A percentile compares a stretch with the other conserved stretches of the same genome.
phyloP scores from a whole-genome alignment of 1,284 basidiomycete genomes.

The Tetrapyrgos nigripes region DNA sequence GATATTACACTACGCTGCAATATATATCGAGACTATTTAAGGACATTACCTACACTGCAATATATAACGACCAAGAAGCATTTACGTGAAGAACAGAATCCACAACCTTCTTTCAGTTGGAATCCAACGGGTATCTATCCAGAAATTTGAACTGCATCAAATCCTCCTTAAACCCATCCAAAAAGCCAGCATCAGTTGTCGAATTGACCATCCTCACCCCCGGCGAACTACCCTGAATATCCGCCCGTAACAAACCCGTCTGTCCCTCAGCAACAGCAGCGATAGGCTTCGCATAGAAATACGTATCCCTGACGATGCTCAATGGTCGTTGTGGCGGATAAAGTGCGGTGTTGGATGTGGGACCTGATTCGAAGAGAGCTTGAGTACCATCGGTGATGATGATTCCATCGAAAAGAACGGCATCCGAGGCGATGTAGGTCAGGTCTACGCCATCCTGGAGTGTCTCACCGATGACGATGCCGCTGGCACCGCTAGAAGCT shows the following conservation, averaged over 20 bases:
- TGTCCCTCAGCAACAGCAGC: not conserved
- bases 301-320: constrained; percentile 9
- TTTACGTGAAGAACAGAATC: too few species aligned
- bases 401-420: constrained; percentile 10
- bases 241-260: not conserved
- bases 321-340: constrained; percentile 8
- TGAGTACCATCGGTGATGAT: constrained; percentile 4
- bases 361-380: not conserved
- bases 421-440: constrained; percentile 8
- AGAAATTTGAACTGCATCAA: constrained; percentile 13
- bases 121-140: constrained; percentile 11
- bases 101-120: too few species aligned
- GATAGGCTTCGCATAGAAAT: constrained; percentile 11
- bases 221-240: not conserved
- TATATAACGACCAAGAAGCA: too few species aligned
- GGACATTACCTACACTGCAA: too few species aligned
- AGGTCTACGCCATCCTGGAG: constrained; percentile 1
- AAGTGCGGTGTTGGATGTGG: not conserved
- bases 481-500: not conserved
- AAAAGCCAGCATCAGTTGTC: not conserved
- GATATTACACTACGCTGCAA: too few species aligned
- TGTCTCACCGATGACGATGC: constrained; percentile 7
- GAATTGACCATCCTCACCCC: not conserved
- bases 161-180: constrained; percentile 4
- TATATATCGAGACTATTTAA: too few species aligned